phyloP scores from a whole-genome alignment of 345 rosid genomes.

The Raphanus raphanistrum region DNA sequence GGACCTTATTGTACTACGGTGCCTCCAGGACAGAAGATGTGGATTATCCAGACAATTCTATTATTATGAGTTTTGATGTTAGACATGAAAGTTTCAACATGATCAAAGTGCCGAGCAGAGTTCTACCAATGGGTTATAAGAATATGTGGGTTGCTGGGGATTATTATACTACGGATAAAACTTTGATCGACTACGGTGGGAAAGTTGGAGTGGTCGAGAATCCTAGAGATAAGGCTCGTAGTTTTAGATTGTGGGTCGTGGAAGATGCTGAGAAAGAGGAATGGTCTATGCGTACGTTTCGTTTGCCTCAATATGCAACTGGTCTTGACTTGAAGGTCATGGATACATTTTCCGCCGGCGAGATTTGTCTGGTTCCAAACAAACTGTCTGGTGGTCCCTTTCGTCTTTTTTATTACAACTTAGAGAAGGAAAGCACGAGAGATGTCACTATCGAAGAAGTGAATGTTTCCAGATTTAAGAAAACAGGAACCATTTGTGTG shows the following conservation, averaged over 20 bases:
- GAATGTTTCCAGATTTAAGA: neutral
- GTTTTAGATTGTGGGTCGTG: neutral
- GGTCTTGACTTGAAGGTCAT: neutral
- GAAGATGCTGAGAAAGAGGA: neutral
- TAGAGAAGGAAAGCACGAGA: slow-evolving; percentile 1
- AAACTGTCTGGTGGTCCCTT: neutral
- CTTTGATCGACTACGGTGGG: neutral
- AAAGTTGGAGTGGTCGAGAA: neutral
- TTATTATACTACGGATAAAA: no score
- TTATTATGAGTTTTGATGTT: neutral
- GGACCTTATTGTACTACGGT: neutral
- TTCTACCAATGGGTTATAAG: neutral
- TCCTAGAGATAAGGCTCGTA: neutral
- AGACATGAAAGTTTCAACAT: neutral
- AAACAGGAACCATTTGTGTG: neutral
- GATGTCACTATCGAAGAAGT: neutral
- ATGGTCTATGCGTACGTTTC: neutral
- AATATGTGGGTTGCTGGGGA: neutral
- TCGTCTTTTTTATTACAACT: slow-evolving; percentile 10
- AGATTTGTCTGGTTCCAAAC: slow-evolving; percentile 3
- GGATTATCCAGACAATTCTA: neutral
- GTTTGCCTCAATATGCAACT: neutral
- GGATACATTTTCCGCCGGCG: neutral
- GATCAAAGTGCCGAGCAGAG: neutral
- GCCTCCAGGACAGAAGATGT: neutral